Conservation (phyloP, 805 yeast genomes). For the Lachancea sp. region DNA sequence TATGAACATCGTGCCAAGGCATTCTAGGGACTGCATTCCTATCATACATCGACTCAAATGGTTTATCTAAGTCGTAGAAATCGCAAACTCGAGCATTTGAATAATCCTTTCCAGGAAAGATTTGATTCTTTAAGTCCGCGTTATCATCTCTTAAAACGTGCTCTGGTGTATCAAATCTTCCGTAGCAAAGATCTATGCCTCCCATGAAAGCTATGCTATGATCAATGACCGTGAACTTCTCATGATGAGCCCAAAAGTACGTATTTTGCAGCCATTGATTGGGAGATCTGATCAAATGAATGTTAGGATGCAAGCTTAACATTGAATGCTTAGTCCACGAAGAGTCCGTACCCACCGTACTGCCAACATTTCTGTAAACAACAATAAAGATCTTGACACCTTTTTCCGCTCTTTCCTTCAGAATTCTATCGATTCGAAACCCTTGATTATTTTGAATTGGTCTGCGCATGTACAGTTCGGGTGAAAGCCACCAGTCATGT, state of each 20-base stretch:
- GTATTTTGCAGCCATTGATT: slow-evolving; percentile 90
- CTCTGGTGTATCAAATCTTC: slow-evolving; percentile 94
- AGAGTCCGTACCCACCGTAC: slow-evolving; percentile 90
- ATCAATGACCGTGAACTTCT: slow-evolving; percentile 80
- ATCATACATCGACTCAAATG: slow-evolving; percentile 89
- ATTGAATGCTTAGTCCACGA: slow-evolving; percentile 91
- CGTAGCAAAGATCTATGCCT: slow-evolving; percentile 93
- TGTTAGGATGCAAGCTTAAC: slow-evolving; percentile 74
- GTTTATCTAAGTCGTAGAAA: slow-evolving; percentile 71
- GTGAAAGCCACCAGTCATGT: slow-evolving; percentile 98
- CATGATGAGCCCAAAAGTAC: slow-evolving; percentile 98
- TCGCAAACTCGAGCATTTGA: slow-evolving; percentile 93
- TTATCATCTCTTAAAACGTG: slow-evolving; percentile 82
- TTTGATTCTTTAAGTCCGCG: slow-evolving; percentile 42
- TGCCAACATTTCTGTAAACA: slow-evolving; percentile 88
- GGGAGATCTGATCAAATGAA: slow-evolving; percentile 90
- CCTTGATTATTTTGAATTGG: slow-evolving; percentile 95
- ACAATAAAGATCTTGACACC: slow-evolving; percentile 93
- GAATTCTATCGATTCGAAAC: slow-evolving; percentile 82
- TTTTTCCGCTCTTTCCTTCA: slow-evolving; percentile 84
- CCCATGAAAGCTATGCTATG: slow-evolving; percentile 87
- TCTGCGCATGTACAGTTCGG: slow-evolving; percentile 85
- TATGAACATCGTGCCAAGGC: slow-evolving; percentile 99
- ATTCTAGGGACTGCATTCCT: slow-evolving; percentile 76
- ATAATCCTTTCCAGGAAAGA: slow-evolving; percentile 95